Conservation (phyloP, 139 green algal species). For the Chlorella sp. region DNA sequence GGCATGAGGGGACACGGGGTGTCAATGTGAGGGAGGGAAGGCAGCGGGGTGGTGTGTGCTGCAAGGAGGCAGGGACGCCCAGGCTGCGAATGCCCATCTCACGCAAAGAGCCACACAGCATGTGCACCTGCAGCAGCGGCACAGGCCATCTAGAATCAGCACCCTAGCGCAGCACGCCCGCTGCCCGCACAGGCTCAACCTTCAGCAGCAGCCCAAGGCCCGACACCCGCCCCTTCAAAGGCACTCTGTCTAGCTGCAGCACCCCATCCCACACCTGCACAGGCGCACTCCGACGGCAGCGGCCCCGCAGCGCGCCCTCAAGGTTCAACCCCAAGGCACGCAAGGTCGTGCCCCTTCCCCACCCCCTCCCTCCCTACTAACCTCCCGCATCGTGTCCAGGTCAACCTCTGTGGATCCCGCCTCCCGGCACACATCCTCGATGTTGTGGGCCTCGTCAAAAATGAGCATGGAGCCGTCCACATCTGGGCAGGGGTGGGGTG, state of each 20-base stretch:
- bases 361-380: background rate
- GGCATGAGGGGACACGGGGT: background rate
- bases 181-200: too few species aligned
- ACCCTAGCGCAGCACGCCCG: too few species aligned
- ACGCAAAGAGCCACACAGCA: background rate
- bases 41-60: too few species aligned
- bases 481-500: conserved; percentile 25
- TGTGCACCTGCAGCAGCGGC: too few species aligned
- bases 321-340: background rate
- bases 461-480: conserved; percentile 82
- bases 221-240: too few species aligned
- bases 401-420: conserved; percentile 66
- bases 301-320: too few species aligned
- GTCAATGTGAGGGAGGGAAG: background rate
- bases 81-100: background rate
- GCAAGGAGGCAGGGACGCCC: too few species aligned
- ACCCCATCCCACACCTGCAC: too few species aligned
- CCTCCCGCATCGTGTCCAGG: conserved; percentile 57
- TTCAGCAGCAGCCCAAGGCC: too few species aligned
- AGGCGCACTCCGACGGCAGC: too few species aligned
- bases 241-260: too few species aligned
- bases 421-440: conserved; percentile 85
- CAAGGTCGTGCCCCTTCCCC: background rate
- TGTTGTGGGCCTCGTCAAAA: conserved; percentile 98
- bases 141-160: too few species aligned